Conservation (phyloP, 257 asterid species). For the Schizonepeta tenuifolia region DNA sequence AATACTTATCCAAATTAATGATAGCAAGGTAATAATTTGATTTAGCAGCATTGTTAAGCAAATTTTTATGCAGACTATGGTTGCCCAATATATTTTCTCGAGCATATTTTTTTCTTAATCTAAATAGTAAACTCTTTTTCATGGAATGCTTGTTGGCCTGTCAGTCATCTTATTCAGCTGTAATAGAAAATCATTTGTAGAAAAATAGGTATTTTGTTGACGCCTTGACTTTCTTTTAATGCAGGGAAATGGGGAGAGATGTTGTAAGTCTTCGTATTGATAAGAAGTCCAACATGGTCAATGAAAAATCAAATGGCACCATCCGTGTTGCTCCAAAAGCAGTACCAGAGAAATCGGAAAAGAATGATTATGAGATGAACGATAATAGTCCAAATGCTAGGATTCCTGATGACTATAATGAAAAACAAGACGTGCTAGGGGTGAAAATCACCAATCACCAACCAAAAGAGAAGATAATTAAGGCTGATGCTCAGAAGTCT, state of each 20-base stretch:
- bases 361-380: slow-evolving; percentile 26
- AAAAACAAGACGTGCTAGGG: slow-evolving; percentile 61
- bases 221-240: neutral
- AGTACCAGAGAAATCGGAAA: slow-evolving; percentile 35
- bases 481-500: slow-evolving; percentile 55
- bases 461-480: slow-evolving; percentile 50
- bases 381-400: slow-evolving; percentile 37
- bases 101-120: slow-evolving; percentile 14
- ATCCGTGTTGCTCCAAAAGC: slow-evolving; percentile 32
- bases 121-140: neutral
- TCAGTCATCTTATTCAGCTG: slow-evolving; percentile 2
- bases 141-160: slow-evolving; percentile 8
- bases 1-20: neutral
- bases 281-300: slow-evolving; percentile 34
- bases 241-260: slow-evolving; percentile 50
- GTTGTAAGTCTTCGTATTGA: slow-evolving; percentile 35
- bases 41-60: neutral
- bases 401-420: slow-evolving; percentile 41
- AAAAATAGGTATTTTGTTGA: neutral
- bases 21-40: neutral
- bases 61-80: neutral
- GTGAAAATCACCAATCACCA: slow-evolving; percentile 59
- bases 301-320: slow-evolving; percentile 31
- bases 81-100: neutral
- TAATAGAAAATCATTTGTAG: neutral